Evolutionary conservation across 208 protist species (phyloP), one percentile per base, ranked within the genome.

Genomic region (Trypanosomatidae sp.): DNA sequence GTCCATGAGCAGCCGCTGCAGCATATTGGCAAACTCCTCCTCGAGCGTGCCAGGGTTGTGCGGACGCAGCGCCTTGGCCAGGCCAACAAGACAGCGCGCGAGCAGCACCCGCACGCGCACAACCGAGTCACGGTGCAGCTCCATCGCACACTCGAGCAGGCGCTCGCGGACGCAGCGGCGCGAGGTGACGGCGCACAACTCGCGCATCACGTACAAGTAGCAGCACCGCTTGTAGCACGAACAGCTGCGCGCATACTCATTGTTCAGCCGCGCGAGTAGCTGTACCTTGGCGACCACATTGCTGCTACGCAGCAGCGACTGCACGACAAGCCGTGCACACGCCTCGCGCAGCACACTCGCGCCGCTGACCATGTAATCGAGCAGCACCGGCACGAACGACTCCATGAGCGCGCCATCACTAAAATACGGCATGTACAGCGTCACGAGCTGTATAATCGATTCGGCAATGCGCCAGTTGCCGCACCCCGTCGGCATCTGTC

Each of bases 61-160:
- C 15, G 42, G 33, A 1, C 65, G 64, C 28, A 93, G 57, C 5
- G 62, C 62, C 22, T 57, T 70, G n/a, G 44, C 62, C 15, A 90
- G 54, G 3, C 45, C 26, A 10, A 67, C 58, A 2, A 90, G 62
- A 1, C 47, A 37, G 16, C 64, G 63, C 5, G 80, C 77, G 20
- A 93, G 48, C 11, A 70, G 61, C 25, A 88, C 23, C 0, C 85
- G 70, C 16, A 93, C 80, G 24, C 62, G 30, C n/a, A 57, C 51
- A n/a, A 93, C 79, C 13, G 60, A 28, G 53, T 93, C 85, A 40
- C 72, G 74, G 40, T 88, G 77, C 23, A 90, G 57, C 54, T 90
- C 85, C 18, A 82, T 56, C 37, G 63, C 71, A 54, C 59, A 72
- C 40, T 90, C 77, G 10, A 90, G 48, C 61, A 94, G 56, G 16